Percentiles rank a stretch among this genome's conserved stretches.
Conservation (phyloP, 2,329 filamentous ascomycete species). For the Aspergillus puulaauensis region DNA sequence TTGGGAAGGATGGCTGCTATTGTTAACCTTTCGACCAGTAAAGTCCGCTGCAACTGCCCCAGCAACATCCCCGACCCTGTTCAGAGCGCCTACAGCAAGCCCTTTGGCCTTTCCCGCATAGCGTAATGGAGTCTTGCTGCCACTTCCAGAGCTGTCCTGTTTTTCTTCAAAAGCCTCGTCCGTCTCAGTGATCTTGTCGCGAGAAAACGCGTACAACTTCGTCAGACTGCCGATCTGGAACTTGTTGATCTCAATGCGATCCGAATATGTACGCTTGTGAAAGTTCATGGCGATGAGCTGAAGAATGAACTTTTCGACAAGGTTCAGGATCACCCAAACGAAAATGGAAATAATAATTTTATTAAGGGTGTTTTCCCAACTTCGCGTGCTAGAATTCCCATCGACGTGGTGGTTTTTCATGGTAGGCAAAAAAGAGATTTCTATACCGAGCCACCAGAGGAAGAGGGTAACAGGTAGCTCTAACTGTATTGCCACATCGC, state of each 20-base stretch:
- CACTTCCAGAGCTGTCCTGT: conserved; percentile 50
- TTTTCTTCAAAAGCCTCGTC: conserved; percentile 72
- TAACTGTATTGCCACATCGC: conserved; percentile 79
- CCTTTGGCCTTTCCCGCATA: conserved; percentile 68
- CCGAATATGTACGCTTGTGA: conserved; percentile 84
- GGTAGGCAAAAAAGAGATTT: conserved; percentile 82
- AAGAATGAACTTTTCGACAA: conserved; percentile 88
- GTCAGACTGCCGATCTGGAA: conserved; percentile 73
- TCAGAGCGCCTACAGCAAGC: conserved; percentile 72
- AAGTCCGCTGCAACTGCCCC: conserved; percentile 88
- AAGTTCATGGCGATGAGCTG: conserved; percentile 94
- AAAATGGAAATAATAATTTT: conserved; percentile 87
- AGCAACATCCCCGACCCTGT: conserved; percentile 80
- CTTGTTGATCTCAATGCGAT: conserved; percentile 89
- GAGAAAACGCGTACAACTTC: conserved; percentile 66
- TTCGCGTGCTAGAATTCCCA: conserved; percentile 51
- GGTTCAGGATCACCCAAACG: conserved; percentile 75
- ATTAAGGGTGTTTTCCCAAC: conserved; percentile 77
- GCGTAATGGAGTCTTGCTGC: conserved; percentile 71
- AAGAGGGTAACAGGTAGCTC: conserved; percentile 85
- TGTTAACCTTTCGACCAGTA: conserved; percentile 69
- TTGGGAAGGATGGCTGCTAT: conserved; percentile 76
- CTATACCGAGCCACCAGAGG: conserved; percentile 85
- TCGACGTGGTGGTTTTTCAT: conserved; percentile 66
- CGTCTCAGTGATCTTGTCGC: conserved; percentile 64